Evolutionary conservation across 2,329 filamentous ascomycete genomes (phyloP).

Genomic region (Bipolaris bicolor): DNA sequence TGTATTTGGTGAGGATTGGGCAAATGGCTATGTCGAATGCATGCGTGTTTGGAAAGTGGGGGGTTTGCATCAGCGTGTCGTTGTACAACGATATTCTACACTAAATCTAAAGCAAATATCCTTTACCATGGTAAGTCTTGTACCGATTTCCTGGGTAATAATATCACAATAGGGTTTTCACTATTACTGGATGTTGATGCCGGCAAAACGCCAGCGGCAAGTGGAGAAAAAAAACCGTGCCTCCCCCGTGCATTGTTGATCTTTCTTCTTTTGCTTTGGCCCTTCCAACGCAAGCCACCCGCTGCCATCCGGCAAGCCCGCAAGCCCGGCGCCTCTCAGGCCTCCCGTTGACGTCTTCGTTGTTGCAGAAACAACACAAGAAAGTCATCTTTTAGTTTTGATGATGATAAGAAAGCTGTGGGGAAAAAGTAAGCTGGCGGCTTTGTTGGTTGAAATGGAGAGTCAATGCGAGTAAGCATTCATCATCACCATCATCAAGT

Average conservation of each 20-base stretch:
- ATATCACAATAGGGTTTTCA: neutral
- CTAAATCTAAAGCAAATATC: too few relatives aligned
- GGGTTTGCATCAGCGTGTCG: too few relatives aligned
- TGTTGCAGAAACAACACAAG: neutral
- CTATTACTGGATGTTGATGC: too few relatives aligned
- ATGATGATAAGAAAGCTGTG: neutral
- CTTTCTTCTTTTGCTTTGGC: neutral
- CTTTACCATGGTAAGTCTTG: neutral
- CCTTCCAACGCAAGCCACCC: neutral
- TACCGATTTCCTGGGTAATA: neutral
- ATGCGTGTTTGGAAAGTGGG: too few relatives aligned
- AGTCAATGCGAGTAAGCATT: neutral
- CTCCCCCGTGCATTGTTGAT: neutral
- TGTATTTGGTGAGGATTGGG: too few relatives aligned
- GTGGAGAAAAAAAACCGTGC: conserved; percentile 3
- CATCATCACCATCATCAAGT: neutral
- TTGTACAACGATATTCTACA: too few relatives aligned
- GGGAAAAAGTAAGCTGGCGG: neutral
- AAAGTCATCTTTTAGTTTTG: neutral
- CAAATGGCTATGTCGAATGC: too few relatives aligned
- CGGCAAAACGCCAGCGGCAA: neutral
- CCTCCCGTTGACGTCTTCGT: neutral
- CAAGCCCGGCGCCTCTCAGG: neutral
- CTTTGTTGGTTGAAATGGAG: neutral
- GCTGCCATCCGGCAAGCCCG: neutral